phyloP scores from a whole-genome alignment of 306 rosid species.

The Dryas alaskensis region DNA sequence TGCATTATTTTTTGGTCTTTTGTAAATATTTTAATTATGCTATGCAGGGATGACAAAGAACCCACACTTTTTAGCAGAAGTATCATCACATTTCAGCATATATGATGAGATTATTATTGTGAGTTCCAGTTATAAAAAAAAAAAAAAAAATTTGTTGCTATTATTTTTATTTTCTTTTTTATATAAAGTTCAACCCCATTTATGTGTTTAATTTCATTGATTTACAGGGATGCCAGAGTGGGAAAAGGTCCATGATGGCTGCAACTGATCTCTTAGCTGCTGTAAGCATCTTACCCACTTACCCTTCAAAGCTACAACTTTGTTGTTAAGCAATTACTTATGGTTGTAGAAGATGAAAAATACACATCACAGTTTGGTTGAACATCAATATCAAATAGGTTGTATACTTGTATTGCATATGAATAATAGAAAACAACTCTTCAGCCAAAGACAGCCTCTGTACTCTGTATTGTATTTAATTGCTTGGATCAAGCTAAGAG shows the following conservation, averaged over 20 bases:
- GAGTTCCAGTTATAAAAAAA: conserved; percentile 28
- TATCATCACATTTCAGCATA: conserved; percentile 52
- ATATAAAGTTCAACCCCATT: not conserved
- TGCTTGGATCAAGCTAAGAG: no score
- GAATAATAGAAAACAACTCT: not conserved
- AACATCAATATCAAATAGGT: conserved; percentile 13
- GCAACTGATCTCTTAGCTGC: conserved; percentile 67
- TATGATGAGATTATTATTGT: conserved; percentile 81
- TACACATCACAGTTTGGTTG: conserved; percentile 26
- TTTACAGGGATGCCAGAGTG: conserved; percentile 68
- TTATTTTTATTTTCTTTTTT: not conserved
- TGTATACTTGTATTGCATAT: not conserved
- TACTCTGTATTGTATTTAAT: no score
- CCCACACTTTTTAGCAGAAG: conserved; percentile 54
- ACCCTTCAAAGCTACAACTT: conserved; percentile 14
- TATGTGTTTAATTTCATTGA: conserved; percentile 12
- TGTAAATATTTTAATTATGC: not conserved
- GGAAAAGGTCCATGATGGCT: conserved; percentile 82
- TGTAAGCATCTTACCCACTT: conserved; percentile 41
- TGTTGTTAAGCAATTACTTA: conserved; percentile 6
- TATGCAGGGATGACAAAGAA: conserved; percentile 71
- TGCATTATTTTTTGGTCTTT: not conserved
- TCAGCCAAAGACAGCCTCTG: not conserved
- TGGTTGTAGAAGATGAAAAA: conserved; percentile 22
- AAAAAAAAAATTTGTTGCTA: not conserved